Evolutionary conservation across 257 asterid genomes (phyloP).

Genomic region (Lithospermum erythrorhizon): DNA sequence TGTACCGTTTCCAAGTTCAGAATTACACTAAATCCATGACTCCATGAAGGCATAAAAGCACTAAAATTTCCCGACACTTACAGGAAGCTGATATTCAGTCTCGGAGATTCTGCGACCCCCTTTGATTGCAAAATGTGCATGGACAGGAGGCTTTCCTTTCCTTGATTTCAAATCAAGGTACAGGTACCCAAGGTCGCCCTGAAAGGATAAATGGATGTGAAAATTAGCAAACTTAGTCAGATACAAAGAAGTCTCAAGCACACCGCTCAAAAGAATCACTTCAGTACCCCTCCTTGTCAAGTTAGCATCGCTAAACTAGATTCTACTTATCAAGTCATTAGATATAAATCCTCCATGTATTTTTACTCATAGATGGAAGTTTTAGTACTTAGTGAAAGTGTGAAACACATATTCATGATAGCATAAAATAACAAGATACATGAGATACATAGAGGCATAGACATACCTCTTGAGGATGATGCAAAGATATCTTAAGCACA

Average conservation of each 20-base stretch:
- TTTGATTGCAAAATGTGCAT: constrained; percentile 96
- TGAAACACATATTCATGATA: neutral
- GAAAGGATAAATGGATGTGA: constrained; percentile 23
- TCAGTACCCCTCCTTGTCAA: no score
- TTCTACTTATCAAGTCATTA: neutral
- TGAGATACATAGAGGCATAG: constrained; percentile 8
- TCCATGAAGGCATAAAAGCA: constrained; percentile 10
- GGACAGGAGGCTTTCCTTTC: constrained; percentile 74
- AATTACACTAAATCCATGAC: neutral
- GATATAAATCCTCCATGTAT: neutral
- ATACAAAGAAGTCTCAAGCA: no score
- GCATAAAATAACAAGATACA: neutral
- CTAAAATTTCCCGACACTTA: constrained; percentile 28
- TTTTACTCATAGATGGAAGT: neutral
- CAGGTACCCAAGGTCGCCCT: constrained; percentile 86
- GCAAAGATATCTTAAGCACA: constrained; percentile 67
- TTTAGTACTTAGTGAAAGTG: neutral
- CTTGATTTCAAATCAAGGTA: constrained; percentile 93
- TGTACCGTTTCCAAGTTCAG: neutral
- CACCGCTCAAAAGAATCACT: no score
- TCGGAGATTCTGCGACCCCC: constrained; percentile 88
- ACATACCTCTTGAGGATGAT: constrained; percentile 85
- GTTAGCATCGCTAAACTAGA: no score
- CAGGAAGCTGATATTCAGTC: constrained; percentile 85
- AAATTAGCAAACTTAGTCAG: constrained; percentile 4